These are phyloP conservation scores for Cladophialophora yegresii DNA, from an alignment of 2,329 filamentous ascomycete genomes.

Conservation along the genomic window DNA sequence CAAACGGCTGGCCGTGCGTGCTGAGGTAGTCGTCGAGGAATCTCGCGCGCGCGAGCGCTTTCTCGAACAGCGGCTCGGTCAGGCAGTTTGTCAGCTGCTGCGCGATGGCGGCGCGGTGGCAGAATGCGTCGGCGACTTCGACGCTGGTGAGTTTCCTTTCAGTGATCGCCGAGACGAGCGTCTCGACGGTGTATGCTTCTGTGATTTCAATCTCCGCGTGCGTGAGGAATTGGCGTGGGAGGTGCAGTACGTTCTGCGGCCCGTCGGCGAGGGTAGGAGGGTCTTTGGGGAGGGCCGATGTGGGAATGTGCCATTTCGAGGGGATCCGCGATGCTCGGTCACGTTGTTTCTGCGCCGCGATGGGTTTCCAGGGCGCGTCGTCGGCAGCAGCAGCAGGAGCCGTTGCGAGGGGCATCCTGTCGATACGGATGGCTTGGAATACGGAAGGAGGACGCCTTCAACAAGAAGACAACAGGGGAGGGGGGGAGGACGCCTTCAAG, in stretches of 20 bases:
- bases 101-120: constrained; percentile 47
- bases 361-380: constrained; percentile 34
- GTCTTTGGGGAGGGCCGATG: constrained; percentile 35
- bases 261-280: constrained; percentile 27
- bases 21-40: constrained; percentile 43
- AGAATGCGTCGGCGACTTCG: constrained; percentile 58
- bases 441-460: neutral
- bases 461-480: neutral
- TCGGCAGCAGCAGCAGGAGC: neutral
- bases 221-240: constrained; percentile 57
- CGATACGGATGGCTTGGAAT: neutral
- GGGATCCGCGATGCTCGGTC: constrained; percentile 45
- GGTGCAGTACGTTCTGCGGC: constrained; percentile 46
- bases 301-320: constrained; percentile 44
- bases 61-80: constrained; percentile 44
- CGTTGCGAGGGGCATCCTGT: neutral
- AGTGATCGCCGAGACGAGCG: constrained; percentile 43
- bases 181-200: constrained; percentile 52
- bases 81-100: constrained; percentile 42
- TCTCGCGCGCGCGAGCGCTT: constrained; percentile 43
- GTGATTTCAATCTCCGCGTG: constrained; percentile 58
- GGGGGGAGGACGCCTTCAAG: too few relatives aligned
- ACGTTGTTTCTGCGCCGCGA: constrained; percentile 45
- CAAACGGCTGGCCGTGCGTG: constrained; percentile 39
- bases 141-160: constrained; percentile 43